Base-by-base conservation (phyloP, 2,329 filamentous ascomycete species). In the Neocucurbitaria cava region DNA sequence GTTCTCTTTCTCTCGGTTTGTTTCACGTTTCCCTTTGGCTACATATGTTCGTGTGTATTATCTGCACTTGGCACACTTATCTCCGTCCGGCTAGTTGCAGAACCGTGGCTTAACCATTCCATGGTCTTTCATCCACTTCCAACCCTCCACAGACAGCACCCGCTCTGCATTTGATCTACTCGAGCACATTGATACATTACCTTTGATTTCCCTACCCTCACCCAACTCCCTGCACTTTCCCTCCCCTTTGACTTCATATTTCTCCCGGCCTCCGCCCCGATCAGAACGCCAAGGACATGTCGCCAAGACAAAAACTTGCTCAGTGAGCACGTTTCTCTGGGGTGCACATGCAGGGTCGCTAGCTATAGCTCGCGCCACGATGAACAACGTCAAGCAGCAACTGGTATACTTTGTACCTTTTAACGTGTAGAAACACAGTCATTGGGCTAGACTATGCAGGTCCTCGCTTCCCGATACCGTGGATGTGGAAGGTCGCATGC, bases 291-390 rank as follows among this genome's bases (percentile, higher is more conserved):
- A 9, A 15, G 18, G 18, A 23, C 8, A 15, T 38, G 17, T 35
- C 11, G 64, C 62, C 59, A 66, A 65, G 54, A 3, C 46, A 13
- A 50, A 61, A 68, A 68, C 59, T 63, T 68, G 65, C 63, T 66
- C 65, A 66, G 39, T 65, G 64, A 67, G 64, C 64, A 67, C 61
- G 52, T 68, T 67, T 63, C 55, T 35, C 56, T 36, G 24, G 49
- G 49, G 41, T 54, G 9, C 20, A 38, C 44, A 59, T 62, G 58
- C 57, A 64, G 58, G 66, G 58, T 45, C 49, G 23, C 24, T n/a
- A 58, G 59, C 59, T 56, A 56, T 59, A 66, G 62, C 60, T 61
- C 45, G 58, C 69, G 68, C 69, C 69, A 73, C 69, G 60, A 45
- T 26, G 13, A 30, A n/a, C 24, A 18, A 18, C 35, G 9, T 31